Evolutionary conservation across 169 alveolate species (phyloP).

Genomic region (Cryptosporidium baileyi): DNA sequence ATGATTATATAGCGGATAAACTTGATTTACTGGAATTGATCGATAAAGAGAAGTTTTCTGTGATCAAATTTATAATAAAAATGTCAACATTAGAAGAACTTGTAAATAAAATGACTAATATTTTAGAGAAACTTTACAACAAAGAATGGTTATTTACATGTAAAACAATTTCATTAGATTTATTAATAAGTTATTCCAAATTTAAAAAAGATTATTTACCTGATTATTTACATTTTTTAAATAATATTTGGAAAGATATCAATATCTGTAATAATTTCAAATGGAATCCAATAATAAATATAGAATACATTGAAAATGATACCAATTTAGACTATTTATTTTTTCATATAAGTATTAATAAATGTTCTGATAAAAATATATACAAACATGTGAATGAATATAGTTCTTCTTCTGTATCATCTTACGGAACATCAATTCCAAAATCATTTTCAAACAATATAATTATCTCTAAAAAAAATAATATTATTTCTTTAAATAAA

Average conservation of each 20-base stretch:
- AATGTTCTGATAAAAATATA: not conserved
- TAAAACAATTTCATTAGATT: not conserved
- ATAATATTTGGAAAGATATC: conserved; percentile 1
- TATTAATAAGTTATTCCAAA: not conserved
- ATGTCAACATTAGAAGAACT: not conserved
- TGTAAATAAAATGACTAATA: not conserved
- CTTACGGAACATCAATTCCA: conserved; percentile 52
- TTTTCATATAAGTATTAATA: not conserved
- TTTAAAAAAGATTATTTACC: not conserved
- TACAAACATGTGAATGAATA: not conserved
- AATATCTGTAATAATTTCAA: not conserved
- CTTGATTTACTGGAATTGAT: too few species aligned
- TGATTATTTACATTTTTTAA: not conserved
- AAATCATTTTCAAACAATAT: conserved; percentile 28
- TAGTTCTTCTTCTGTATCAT: conserved; percentile 27
- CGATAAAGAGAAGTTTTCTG: too few species aligned
- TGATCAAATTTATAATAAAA: not conserved
- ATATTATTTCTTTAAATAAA: not conserved
- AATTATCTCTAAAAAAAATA: not conserved
- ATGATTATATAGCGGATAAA: not conserved
- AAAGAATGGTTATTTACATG: conserved; percentile 46
- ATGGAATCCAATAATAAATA: conserved; percentile 13
- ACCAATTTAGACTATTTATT: not conserved
- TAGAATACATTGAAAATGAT: not conserved
- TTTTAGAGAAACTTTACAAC: not conserved